phyloP scores from a whole-genome alignment of 768 basidiomycete species.

The Lentinula guzmanii region DNA sequence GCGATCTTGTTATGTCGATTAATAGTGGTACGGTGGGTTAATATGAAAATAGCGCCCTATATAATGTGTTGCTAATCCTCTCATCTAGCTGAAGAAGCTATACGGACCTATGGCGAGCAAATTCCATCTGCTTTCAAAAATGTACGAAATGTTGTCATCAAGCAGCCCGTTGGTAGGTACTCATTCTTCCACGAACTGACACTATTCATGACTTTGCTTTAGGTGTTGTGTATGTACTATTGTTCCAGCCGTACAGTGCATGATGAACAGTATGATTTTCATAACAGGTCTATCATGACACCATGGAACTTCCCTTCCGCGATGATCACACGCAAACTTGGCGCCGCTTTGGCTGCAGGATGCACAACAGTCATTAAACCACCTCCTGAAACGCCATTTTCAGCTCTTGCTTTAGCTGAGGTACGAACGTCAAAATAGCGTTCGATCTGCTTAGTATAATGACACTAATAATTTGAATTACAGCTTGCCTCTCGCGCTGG shows the following conservation, averaged over 20 bases:
- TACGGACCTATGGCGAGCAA: conserved; percentile 88
- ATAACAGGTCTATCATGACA: conserved; percentile 63
- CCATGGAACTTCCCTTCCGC: conserved; percentile 96
- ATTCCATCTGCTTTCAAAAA: conserved; percentile 71
- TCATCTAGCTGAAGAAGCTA: conserved; percentile 77
- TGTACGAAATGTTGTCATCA: conserved; percentile 82
- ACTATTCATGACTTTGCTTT: background rate
- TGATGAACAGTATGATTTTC: background rate
- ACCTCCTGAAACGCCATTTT: conserved; percentile 92
- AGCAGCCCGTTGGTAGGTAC: conserved; percentile 79
- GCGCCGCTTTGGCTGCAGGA: conserved; percentile 89
- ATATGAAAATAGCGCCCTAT: background rate
- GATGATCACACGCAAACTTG: conserved; percentile 90
- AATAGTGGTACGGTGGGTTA: conserved; percentile 74
- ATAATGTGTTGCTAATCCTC: conserved; percentile 8
- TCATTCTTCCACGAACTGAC: background rate
- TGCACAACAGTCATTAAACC: conserved; percentile 96
- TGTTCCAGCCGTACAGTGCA: too few relatives aligned
- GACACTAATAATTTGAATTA: background rate
- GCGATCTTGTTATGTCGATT: background rate
- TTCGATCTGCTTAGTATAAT: background rate
- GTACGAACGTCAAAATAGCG: conserved; percentile 29
- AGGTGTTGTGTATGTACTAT: conserved; percentile 34
- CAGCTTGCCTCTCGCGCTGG: conserved; percentile 87
- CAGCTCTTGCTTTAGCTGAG: conserved; percentile 86